Percentiles rank a stretch among this genome's conserved stretches.
phyloP scores from a whole-genome alignment of 140 eudicot genomes.

The Senecio squalidus region DNA sequence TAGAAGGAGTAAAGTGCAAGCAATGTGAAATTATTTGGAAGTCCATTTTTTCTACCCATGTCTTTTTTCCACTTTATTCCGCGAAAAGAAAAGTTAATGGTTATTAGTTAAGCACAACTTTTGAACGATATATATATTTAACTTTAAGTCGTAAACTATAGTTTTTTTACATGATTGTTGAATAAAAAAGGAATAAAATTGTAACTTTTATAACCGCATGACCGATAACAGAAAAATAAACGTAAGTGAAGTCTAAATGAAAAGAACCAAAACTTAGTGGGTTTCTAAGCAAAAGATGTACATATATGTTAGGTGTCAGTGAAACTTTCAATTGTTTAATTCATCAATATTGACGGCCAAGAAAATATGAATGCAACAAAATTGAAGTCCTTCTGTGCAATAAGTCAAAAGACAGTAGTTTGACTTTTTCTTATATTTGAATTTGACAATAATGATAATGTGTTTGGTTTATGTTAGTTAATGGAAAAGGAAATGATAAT shows the following conservation, averaged over 20 bases:
- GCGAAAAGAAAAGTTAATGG: neutral
- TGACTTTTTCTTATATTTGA: conserved; percentile 1
- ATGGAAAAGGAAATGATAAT: too few species aligned
- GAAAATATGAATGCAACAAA: neutral
- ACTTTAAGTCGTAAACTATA: too few species aligned
- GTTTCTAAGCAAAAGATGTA: neutral
- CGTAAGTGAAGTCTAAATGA: too few species aligned
- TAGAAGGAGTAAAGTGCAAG: conserved; percentile 22
- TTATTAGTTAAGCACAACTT: neutral
- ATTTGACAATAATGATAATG: neutral
- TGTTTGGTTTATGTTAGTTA: neutral
- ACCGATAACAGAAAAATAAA: too few species aligned
- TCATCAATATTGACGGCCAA: conserved; percentile 22
- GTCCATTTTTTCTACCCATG: neutral
- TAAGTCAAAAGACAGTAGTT: conserved; percentile 21
- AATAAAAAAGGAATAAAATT: too few species aligned
- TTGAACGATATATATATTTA: neutral
- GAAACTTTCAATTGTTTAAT: neutral
- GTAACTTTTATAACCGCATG: too few species aligned
- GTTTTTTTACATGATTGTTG: too few species aligned
- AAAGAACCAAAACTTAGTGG: neutral
- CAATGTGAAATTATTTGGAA: neutral
- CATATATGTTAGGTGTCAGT: conserved; percentile 3
- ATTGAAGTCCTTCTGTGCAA: conserved; percentile 15
- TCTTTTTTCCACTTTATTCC: neutral